These are phyloP conservation scores for Xylaria sp. DNA, from an alignment of 2,329 filamentous ascomycete genomes.

Conservation along the genomic window DNA sequence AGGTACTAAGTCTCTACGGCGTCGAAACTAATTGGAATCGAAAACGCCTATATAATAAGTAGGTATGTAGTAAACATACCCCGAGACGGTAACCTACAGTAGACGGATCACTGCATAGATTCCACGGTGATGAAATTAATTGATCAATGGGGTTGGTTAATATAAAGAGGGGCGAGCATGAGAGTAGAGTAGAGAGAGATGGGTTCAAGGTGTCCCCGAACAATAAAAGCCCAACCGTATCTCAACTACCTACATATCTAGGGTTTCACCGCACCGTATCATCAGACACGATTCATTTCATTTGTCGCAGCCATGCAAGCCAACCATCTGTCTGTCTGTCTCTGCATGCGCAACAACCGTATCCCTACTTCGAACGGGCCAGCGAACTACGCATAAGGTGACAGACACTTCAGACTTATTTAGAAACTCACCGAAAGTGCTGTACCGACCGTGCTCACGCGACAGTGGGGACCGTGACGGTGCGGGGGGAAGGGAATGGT, in stretches of 20 bases:
- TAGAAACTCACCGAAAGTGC: slow-evolving; percentile 4
- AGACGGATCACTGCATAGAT: slow-evolving; percentile 1
- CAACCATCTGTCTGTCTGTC: not conserved
- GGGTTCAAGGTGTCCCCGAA: not conserved
- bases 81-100: too few species aligned
- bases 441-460: slow-evolving; percentile 16
- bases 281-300: not conserved
- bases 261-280: not conserved
- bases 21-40: slow-evolving; percentile 1
- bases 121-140: slow-evolving; percentile 1
- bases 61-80: too few species aligned
- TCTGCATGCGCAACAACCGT: not conserved
- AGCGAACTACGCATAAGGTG: not conserved
- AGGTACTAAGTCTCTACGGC: not conserved
- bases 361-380: slow-evolving; percentile 13
- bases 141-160: slow-evolving; percentile 8
- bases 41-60: too few species aligned
- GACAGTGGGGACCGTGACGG: slow-evolving; percentile 23
- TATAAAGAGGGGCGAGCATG: not conserved
- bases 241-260: not conserved
- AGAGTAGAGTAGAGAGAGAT: too few species aligned
- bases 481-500: not conserved
- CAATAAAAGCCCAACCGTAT: slow-evolving; percentile 5
- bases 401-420: not conserved
- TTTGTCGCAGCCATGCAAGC: not conserved